These are phyloP conservation scores for Leptographium wingfieldii DNA, from an alignment of 2,329 filamentous ascomycete species.

Conservation along the genomic window DNA sequence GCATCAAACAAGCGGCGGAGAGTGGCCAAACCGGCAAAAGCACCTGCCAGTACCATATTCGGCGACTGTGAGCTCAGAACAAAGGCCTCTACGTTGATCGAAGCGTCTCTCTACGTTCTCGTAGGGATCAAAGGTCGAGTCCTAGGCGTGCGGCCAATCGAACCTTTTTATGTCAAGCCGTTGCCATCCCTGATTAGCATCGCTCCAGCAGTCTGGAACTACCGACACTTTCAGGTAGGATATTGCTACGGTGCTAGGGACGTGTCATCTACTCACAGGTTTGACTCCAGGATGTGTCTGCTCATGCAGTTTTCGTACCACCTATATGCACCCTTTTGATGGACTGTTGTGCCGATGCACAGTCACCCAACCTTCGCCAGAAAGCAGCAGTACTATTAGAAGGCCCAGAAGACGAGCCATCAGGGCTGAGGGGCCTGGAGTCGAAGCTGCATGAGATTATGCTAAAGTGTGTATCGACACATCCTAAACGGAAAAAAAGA, in stretches of 20 bases:
- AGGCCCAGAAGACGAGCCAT: not conserved
- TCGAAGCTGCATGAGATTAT: conserved; percentile 7
- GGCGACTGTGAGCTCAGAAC: not conserved
- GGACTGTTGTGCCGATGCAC: conserved; percentile 5
- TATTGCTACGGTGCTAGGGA: not conserved
- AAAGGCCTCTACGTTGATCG: not conserved
- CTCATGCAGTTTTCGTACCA: conserved; percentile 3
- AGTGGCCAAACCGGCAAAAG: not conserved
- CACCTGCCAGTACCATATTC: not conserved
- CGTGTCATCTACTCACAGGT: not conserved
- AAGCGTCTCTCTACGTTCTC: conserved; percentile 4
- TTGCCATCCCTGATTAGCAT: conserved; percentile 8
- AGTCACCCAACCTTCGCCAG: conserved; percentile 7
- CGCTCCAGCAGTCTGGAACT: conserved; percentile 13
- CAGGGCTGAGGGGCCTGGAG: not conserved
- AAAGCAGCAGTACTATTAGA: conserved; percentile 2
- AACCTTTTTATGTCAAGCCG: not conserved
- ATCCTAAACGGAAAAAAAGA: not conserved
- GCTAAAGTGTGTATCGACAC: conserved; percentile 1
- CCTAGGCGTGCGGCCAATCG: conserved; percentile 1
- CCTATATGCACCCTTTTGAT: conserved; percentile 7
- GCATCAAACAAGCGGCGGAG: not conserved
- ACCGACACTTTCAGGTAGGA: conserved; percentile 9
- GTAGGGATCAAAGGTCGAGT: conserved; percentile 5
- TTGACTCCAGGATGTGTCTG: conserved; percentile 1